A percentile compares a stretch with the other conserved stretches of the same genome.
phyloP scores from a whole-genome alignment of 2,329 filamentous ascomycete genomes.

The Onygenales sp. region DNA sequence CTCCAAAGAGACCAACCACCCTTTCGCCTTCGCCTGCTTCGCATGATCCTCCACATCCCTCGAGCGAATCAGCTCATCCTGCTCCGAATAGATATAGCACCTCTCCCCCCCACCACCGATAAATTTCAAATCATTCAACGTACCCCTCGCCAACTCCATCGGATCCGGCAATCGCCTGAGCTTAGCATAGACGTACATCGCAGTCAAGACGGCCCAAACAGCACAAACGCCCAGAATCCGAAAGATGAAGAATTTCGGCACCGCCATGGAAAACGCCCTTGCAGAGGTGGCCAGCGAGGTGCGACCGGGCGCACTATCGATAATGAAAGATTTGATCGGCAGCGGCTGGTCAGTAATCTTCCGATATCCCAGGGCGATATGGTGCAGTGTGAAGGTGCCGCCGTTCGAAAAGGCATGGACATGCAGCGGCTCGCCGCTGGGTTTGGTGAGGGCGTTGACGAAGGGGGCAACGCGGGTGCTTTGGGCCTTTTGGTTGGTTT shows the following conservation, averaged over 20 bases:
- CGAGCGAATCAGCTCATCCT: slow-evolving; percentile 27
- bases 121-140: slow-evolving; percentile 22
- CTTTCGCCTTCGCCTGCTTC: slow-evolving; percentile 19
- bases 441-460: slow-evolving; percentile 23
- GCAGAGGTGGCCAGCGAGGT: slow-evolving; percentile 17
- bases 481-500: slow-evolving; percentile 15
- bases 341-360: slow-evolving; percentile 23
- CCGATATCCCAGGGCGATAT: slow-evolving; percentile 31
- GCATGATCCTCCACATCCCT: slow-evolving; percentile 30
- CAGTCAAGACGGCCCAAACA: slow-evolving; percentile 17
- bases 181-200: slow-evolving; percentile 12
- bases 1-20: slow-evolving; percentile 25
- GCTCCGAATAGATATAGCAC: slow-evolving; percentile 33
- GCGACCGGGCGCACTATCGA: slow-evolving; percentile 39
- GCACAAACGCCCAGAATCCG: slow-evolving; percentile 18
- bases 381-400: slow-evolving; percentile 31
- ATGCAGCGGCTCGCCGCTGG: slow-evolving; percentile 21
- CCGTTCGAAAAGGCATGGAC: slow-evolving; percentile 45
- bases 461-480: slow-evolving; percentile 23
- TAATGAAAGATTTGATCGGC: slow-evolving; percentile 31
- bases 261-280: slow-evolving; percentile 26
- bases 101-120: slow-evolving; percentile 12
- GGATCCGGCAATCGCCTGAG: slow-evolving; percentile 16
- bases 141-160: slow-evolving; percentile 18
- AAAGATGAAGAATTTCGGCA: slow-evolving; percentile 24